Percentiles rank a stretch among this genome's conserved stretches.
These are phyloP conservation scores for Elaphomyces granulatus DNA, from an alignment of 495 filamentous ascomycete species.

Conservation along the genomic window DNA sequence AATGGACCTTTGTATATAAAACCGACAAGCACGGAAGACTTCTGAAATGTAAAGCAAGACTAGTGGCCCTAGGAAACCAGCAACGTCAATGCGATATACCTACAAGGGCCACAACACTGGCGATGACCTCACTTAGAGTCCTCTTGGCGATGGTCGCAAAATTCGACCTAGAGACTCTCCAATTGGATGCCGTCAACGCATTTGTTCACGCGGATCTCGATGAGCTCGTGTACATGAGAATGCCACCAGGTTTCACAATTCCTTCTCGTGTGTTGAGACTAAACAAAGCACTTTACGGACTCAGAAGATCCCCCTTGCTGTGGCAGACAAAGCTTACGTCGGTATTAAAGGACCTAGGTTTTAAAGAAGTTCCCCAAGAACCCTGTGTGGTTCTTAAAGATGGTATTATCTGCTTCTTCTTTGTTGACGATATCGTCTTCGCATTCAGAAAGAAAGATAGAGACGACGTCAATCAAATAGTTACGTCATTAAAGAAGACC, in stretches of 20 bases:
- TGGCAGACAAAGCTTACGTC: slow-evolving; percentile 11
- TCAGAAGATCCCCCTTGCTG: slow-evolving; percentile 10
- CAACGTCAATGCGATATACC: slow-evolving; percentile 6
- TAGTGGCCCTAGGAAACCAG: slow-evolving; percentile 16
- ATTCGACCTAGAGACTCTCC: slow-evolving; percentile 7
- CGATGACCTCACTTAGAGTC: slow-evolving; percentile 8
- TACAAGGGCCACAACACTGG: slow-evolving; percentile 11
- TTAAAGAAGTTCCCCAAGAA: slow-evolving; percentile 8
- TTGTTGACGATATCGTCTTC: slow-evolving; percentile 14
- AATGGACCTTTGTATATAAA: slow-evolving; percentile 12
- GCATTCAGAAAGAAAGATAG: too few relatives aligned
- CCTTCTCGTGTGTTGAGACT: slow-evolving; percentile 1
- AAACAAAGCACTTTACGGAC: slow-evolving; percentile 13
- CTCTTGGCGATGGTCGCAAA: slow-evolving; percentile 10
- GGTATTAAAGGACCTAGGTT: slow-evolving; percentile 8
- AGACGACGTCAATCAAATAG: too few relatives aligned
- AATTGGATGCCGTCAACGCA: slow-evolving; percentile 15
- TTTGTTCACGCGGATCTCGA: slow-evolving; percentile 14
- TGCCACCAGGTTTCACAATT: slow-evolving; percentile 6
- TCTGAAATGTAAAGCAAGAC: slow-evolving; percentile 16
- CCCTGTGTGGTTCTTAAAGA: slow-evolving; percentile 9
- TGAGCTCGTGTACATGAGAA: slow-evolving; percentile 5
- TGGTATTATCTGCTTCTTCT: slow-evolving; percentile 13
- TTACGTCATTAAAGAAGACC: slow-evolving; percentile 6
- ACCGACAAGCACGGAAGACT: slow-evolving; percentile 11